A percentile compares a stretch with the other conserved stretches of the same genome.
Evolutionary conservation across 768 basidiomycete species (phyloP).

Genomic region (Leccinellum albellum): DNA sequence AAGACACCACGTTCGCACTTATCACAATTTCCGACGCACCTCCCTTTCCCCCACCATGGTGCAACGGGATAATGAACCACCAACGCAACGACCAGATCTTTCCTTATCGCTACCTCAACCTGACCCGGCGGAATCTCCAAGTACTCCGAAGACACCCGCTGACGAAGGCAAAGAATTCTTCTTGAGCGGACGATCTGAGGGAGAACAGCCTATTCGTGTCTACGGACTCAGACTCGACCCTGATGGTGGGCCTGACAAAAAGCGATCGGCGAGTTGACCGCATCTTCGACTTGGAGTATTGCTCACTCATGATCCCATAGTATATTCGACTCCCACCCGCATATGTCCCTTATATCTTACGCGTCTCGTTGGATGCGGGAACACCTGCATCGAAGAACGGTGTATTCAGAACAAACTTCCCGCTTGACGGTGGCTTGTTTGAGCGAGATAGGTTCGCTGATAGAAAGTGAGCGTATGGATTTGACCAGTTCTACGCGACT

Average conservation of each 20-base stretch:
- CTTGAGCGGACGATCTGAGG: constrained; percentile 46
- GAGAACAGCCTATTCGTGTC: constrained; percentile 69
- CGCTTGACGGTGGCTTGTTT: constrained; percentile 87
- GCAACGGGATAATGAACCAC: not conserved
- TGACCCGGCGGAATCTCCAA: constrained; percentile 19
- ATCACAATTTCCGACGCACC: not conserved
- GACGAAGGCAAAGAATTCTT: constrained; percentile 93
- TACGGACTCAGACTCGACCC: constrained; percentile 84
- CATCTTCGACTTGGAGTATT: not conserved
- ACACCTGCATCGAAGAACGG: constrained; percentile 89
- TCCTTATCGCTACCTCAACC: constrained; percentile 14
- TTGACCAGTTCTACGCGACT: constrained; percentile 3
- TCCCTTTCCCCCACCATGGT: constrained; percentile 14
- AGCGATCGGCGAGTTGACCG: constrained; percentile 64
- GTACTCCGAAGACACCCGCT: constrained; percentile 83
- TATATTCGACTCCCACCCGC: constrained; percentile 96
- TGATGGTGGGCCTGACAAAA: constrained; percentile 87
- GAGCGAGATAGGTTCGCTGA: constrained; percentile 70
- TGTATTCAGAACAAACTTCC: constrained; percentile 94
- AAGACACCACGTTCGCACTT: not conserved
- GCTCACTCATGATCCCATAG: constrained; percentile 39
- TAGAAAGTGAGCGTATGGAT: constrained; percentile 54
- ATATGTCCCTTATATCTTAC: constrained; percentile 80
- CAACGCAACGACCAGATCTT: constrained; percentile 8
- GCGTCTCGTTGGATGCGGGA: constrained; percentile 89